A percentile compares a stretch with the other conserved stretches of the same genome.
phyloP scores from a whole-genome alignment of 768 basidiomycete species.

The Mrakia blollopis region DNA sequence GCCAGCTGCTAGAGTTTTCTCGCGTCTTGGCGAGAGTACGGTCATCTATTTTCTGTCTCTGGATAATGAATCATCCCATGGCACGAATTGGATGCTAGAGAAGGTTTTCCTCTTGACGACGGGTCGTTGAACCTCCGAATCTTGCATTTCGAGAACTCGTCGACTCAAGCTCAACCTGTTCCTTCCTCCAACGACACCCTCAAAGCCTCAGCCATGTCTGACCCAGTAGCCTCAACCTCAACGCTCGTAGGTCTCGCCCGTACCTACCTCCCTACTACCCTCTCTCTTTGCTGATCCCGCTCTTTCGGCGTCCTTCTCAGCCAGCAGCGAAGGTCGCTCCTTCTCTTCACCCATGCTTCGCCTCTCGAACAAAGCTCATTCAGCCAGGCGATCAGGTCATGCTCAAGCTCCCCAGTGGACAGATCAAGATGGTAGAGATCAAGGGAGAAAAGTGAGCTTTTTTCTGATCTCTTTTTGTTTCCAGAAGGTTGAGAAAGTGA shows the following conservation, averaged over 20 bases:
- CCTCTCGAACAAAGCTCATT: constrained; percentile 45
- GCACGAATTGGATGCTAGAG: no score
- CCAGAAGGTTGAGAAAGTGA: neutral
- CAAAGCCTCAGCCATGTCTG: neutral
- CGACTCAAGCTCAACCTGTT: neutral
- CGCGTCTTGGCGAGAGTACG: no score
- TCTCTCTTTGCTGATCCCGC: neutral
- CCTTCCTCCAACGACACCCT: neutral
- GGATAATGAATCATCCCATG: no score
- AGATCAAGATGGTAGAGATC: constrained; percentile 67
- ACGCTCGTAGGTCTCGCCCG: neutral
- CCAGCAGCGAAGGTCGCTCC: neutral
- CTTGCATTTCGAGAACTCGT: neutral
- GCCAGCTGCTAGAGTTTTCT: no score
- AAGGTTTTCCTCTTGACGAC: neutral
- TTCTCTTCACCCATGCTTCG: neutral
- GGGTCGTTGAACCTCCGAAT: neutral
- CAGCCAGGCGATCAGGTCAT: constrained; percentile 71
- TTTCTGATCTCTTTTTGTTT: neutral
- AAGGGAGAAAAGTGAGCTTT: constrained; percentile 63
- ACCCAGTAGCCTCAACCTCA: constrained; percentile 8
- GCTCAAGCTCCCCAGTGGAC: constrained; percentile 70
- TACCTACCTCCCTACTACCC: no score
- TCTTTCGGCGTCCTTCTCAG: neutral
- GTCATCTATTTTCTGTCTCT: no score